Evolutionary conservation across 2,329 filamentous ascomycete genomes (phyloP), one percentile per base, ranked within the genome.

Genomic region (Fusarium sp.): DNA sequence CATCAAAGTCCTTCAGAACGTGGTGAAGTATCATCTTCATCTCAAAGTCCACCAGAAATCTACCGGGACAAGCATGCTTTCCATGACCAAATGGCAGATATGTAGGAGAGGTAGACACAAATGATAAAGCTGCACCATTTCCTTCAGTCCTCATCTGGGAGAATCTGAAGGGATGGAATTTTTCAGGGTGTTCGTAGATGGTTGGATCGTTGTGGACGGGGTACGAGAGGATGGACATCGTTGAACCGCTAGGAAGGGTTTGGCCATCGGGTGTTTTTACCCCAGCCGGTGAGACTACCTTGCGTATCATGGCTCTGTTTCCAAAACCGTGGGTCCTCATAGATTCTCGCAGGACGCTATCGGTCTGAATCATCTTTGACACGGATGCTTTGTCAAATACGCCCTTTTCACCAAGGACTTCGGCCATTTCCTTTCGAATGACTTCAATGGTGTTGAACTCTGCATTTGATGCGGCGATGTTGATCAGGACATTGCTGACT

Each of bases 341-440:
- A 0, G 82, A 82, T 64, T 85, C 83, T 18, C 82, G 78, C 3
- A 79, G 72, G 1, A 80, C 74, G 38, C 82, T 84, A 60, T 85
- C 83, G 6, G 79, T 73, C 3, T 72, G 72, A 0, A 75, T 70
- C 77, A 85, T 78, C 9, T 76, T 75, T 56, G 15, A 83, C 65
- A 16, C 74, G 66, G 26, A 71, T 56, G 33, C 47, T 80, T 83
- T 20, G 77, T 81, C 83, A 80, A 84, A 44, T 1, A 53, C 47
- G 4, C 69, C 57, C 1, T 70, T 70, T 4, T 64, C 62, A 20
- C 62, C 57, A 10, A 82, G 67, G 0, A 81, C 66, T 2, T 65
- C 62, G 0, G 63, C 58, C 4, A 79, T 72, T 67, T 85, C 82
- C 4, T 80, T 69, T 4, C 80, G 77, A 0, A 84, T 69, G 0